Conservation (phyloP, 2,329 filamentous ascomycete genomes). For the Colletotrichum musae region DNA sequence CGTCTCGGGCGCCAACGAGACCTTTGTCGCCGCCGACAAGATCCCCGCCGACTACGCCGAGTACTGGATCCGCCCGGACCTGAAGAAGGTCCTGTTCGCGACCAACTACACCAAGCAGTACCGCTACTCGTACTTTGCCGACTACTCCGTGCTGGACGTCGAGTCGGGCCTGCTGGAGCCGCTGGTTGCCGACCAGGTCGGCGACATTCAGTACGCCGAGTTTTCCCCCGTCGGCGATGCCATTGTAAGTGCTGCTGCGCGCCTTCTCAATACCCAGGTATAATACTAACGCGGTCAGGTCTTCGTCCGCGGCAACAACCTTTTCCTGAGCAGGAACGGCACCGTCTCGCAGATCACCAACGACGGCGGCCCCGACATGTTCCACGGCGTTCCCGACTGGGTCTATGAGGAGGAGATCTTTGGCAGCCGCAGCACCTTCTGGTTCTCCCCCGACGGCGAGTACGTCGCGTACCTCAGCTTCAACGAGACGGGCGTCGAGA, state of each 20-base stretch:
- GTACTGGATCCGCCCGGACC: conserved; percentile 74
- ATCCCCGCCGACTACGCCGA: conserved; percentile 69
- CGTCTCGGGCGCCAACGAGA: conserved; percentile 67
- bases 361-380: conserved; percentile 73
- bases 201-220: conserved; percentile 77
- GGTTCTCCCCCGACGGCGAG: conserved; percentile 94
- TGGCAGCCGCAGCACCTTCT: conserved; percentile 83
- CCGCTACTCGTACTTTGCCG: conserved; percentile 76
- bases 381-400: conserved; percentile 80
- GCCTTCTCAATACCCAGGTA: too few species aligned
- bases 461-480: conserved; percentile 93
- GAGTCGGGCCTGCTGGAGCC: conserved; percentile 67
- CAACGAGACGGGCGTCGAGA: conserved; percentile 81
- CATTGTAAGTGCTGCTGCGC: conserved; percentile 52
- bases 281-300: conserved; percentile 50
- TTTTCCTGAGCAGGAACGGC: conserved; percentile 72
- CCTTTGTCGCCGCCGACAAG: conserved; percentile 70
- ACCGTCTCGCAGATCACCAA: conserved; percentile 69
- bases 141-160: conserved; percentile 76
- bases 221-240: conserved; percentile 70
- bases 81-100: conserved; percentile 72
- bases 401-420: conserved; percentile 85
- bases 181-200: conserved; percentile 70
- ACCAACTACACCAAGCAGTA: conserved; percentile 79
- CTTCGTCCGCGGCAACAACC: conserved; percentile 77